phyloP scores from a whole-genome alignment of 257 asterid genomes.

The Solanum virginianum region DNA sequence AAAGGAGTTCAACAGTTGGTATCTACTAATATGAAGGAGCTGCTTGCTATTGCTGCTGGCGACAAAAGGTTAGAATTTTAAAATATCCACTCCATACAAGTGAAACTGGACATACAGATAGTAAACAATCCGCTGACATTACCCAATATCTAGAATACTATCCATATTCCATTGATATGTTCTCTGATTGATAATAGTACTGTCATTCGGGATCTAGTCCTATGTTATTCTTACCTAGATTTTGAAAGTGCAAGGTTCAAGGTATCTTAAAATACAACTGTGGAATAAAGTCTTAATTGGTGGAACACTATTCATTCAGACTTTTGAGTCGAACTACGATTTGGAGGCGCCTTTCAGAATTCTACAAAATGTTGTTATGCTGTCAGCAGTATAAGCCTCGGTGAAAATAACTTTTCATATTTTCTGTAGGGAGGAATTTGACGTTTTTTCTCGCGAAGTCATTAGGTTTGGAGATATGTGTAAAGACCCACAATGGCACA shows the following conservation, averaged over 20 bases:
- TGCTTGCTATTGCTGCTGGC: conserved; percentile 83
- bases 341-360: background rate
- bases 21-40: conserved; percentile 79
- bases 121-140: too few relatives aligned
- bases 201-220: background rate
- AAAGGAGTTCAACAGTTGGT: conserved; percentile 73
- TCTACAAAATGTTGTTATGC: background rate
- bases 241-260: background rate
- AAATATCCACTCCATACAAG: background rate
- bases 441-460: conserved; percentile 81
- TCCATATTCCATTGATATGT: background rate
- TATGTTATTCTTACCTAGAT: background rate
- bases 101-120: too few relatives aligned
- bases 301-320: background rate
- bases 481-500: conserved; percentile 99
- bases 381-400: background rate
- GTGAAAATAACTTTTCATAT: background rate
- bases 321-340: background rate
- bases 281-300: background rate
- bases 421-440: conserved; percentile 79
- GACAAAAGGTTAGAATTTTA: conserved; percentile 65
- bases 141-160: background rate
- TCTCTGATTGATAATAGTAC: background rate
- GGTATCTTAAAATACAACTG: background rate
- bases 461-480: conserved; percentile 88